Conservation (phyloP, 2,329 filamentous ascomycete genomes). For the Claviceps quebecensis region DNA sequence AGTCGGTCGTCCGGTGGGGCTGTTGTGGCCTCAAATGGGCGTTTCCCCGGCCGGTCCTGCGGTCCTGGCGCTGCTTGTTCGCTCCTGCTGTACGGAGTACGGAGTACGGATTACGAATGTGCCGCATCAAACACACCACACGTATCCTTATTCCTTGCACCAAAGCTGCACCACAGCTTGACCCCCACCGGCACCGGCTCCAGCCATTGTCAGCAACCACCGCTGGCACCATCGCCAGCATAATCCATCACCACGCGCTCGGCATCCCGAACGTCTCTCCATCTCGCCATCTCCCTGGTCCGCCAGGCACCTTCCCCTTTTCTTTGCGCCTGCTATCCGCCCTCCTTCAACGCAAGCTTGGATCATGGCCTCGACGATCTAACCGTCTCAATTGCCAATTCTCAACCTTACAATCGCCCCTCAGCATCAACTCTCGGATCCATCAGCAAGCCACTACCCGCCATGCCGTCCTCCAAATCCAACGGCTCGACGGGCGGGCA, state of each 20-base stretch:
- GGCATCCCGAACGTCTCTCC: background rate
- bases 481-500: conserved; percentile 37
- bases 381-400: conserved; percentile 10
- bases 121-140: too few species aligned
- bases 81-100: too few species aligned
- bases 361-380: conserved; percentile 26
- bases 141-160: too few species aligned
- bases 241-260: background rate
- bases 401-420: background rate
- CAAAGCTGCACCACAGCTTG: too few species aligned
- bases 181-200: background rate
- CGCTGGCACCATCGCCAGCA: background rate
- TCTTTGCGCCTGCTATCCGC: background rate
- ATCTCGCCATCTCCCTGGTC: background rate
- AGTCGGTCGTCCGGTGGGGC: background rate
- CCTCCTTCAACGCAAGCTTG: conserved; percentile 8
- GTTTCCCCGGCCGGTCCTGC: too few species aligned
- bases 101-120: too few species aligned
- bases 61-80: too few species aligned
- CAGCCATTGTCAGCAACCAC: too few species aligned
- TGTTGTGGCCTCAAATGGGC: too few species aligned
- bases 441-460: background rate
- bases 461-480: conserved; percentile 41
- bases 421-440: background rate
- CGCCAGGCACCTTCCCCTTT: background rate